A percentile compares a stretch with the other conserved stretches of the same genome.
phyloP scores from a whole-genome alignment of 768 basidiomycete species.

The Phanerochaete sordida region DNA sequence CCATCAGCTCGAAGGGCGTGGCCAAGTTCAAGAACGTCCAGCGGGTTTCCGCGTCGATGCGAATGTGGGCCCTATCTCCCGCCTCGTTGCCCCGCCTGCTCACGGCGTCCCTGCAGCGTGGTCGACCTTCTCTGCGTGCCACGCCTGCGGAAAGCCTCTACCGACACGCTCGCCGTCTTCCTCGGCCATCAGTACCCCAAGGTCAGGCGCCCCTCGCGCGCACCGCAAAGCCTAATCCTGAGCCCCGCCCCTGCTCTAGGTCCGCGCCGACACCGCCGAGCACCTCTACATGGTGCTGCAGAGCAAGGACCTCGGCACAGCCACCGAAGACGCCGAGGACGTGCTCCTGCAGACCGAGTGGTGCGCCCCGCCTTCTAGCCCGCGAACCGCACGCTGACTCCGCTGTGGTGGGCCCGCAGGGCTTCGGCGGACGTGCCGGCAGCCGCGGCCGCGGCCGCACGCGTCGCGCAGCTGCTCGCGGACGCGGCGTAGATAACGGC shows the following conservation, averaged over 20 bases:
- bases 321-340: constrained; percentile 65
- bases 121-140: constrained; percentile 59
- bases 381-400: not conserved
- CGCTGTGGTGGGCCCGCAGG: not conserved
- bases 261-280: constrained; percentile 80
- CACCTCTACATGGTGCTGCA: constrained; percentile 77
- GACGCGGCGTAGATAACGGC: not conserved
- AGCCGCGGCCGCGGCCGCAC: not conserved
- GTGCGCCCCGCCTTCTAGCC: too few relatives aligned
- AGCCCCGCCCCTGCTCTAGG: constrained; percentile 35
- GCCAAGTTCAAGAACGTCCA: constrained; percentile 77
- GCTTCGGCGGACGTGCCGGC: not conserved
- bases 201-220: constrained; percentile 16
- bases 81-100: not conserved
- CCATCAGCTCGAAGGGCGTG: constrained; percentile 59
- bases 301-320: constrained; percentile 59
- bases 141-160: constrained; percentile 40
- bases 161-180: constrained; percentile 52
- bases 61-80: constrained; percentile 52
- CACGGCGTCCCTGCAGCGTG: constrained; percentile 40
- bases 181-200: constrained; percentile 73
- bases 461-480: not conserved
- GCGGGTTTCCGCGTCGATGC: constrained; percentile 78
- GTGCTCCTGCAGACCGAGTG: constrained; percentile 80
- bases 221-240: not conserved